Base-by-base conservation (phyloP, 164 flowering plant species). In the Dillenia turbinata region DNA sequence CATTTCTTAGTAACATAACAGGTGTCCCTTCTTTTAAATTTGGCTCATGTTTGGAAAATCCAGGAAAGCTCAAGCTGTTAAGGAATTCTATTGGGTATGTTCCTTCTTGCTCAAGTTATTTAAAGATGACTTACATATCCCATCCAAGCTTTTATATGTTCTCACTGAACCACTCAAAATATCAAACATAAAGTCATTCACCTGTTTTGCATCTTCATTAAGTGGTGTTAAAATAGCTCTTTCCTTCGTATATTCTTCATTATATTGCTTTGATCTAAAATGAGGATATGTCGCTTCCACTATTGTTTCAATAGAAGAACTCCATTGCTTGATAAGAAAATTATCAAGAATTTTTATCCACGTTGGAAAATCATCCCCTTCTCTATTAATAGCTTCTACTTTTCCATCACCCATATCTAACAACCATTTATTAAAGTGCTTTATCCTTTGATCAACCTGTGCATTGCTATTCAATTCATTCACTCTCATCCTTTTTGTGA, bases 1-100 rank as follows among this genome's bases (percentile, higher is more conserved):
- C 22, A 26, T 64, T 56, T 26, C 61, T 43, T 22, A 64, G 54
- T 9, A 64, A 15, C 67, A 56, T 64, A 0, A 64, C 14, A 10
- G 67, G 67, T 0, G 10, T 10, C 12, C 8, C 53, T 16, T 10
- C 9, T 14, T 55, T 56, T 1, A 64, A 40, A 12, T 9, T 33
- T 9, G 56, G 19, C 2, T 9, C 47, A 44, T 55, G 60, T 19
- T 22, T 50, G 4, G 64, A 24, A 26, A 50, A 3, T 8, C 56
- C 54, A 14, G 2, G 9, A 26, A 26, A 26, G 3, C 5, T 26
- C 33, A 26, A 26, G 3, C 33, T 26, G 3, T 26, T 26, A 26
- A 26, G 33, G 33, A 26, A 26, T 26, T 26, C 33, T 26, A 26
- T 26, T 26, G 3, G 33, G 33, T 26, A 26, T 26, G 5, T 26